Percentiles rank a stretch among this genome's conserved stretches.
phyloP scores from a whole-genome alignment of 495 filamentous ascomycete species.

The Articulospora tetracladia region DNA sequence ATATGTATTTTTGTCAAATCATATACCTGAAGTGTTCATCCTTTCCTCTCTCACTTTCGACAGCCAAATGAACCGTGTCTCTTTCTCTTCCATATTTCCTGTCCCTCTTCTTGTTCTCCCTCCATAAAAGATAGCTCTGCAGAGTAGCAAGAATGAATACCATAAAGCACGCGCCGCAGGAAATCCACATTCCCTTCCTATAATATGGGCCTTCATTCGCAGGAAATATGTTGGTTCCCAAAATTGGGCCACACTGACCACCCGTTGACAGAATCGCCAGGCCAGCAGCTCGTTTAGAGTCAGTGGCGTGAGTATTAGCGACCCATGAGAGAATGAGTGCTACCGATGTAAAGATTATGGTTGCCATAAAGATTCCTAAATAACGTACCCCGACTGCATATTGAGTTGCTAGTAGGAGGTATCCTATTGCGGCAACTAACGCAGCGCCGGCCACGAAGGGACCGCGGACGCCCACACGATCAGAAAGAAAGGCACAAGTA shows the following conservation, averaged over 20 bases:
- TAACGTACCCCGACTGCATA: conserved; percentile 57
- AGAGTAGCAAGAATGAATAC: neutral
- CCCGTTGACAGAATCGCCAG: conserved; percentile 65
- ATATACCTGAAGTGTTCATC: conserved; percentile 9
- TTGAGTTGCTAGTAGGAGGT: conserved; percentile 60
- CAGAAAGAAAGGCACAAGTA: conserved; percentile 5
- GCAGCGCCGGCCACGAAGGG: conserved; percentile 2
- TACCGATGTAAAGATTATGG: conserved; percentile 62
- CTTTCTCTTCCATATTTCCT: conserved; percentile 8
- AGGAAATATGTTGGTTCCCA: conserved; percentile 68
- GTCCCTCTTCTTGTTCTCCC: conserved; percentile 9
- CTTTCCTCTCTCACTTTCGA: conserved; percentile 7
- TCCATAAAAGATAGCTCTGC: conserved; percentile 9
- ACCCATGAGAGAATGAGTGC: conserved; percentile 71
- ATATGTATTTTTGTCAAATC: too few relatives aligned
- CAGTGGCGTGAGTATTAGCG: conserved; percentile 67
- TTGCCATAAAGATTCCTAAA: conserved; percentile 64
- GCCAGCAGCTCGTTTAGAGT: conserved; percentile 61
- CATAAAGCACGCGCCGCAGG: conserved; percentile 41
- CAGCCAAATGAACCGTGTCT: conserved; percentile 1
- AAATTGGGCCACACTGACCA: conserved; percentile 65
- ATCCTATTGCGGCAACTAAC: conserved; percentile 60
- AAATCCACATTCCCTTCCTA: conserved; percentile 54
- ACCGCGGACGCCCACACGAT: conserved; percentile 1
- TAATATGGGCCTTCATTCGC: conserved; percentile 54